Percentiles rank a stretch among this genome's conserved stretches.
Conservation (phyloP, 2,329 filamentous ascomycete species). For the Aureobasidium sp. region DNA sequence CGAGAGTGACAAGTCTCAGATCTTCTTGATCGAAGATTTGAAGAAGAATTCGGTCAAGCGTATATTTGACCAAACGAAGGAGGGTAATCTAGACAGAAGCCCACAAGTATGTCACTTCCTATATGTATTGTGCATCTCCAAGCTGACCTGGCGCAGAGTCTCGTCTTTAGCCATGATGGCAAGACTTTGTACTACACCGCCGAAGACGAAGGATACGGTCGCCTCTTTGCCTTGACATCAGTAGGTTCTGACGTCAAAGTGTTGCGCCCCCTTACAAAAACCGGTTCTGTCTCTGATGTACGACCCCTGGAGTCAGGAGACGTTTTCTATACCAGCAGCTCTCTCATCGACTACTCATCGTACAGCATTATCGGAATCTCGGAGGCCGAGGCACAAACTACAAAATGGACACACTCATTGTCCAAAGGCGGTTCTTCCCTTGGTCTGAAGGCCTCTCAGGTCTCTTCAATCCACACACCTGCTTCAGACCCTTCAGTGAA, state of each 20-base stretch:
- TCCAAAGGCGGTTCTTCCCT: conserved; percentile 60
- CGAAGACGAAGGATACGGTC: conserved; percentile 58
- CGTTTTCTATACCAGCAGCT: conserved; percentile 61
- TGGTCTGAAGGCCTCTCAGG: conserved; percentile 56
- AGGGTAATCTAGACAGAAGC: conserved; percentile 56
- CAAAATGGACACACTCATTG: conserved; percentile 42
- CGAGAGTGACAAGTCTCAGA: conserved; percentile 69
- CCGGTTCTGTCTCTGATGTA: conserved; percentile 50
- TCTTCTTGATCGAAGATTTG: conserved; percentile 59
- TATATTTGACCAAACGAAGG: conserved; percentile 52
- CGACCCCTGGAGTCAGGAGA: conserved; percentile 44
- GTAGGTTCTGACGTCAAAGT: conserved; percentile 22
- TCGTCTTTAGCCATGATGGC: conserved; percentile 49
- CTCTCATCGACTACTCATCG: conserved; percentile 63
- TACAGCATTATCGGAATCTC: conserved; percentile 55
- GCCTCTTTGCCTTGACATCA: conserved; percentile 57
- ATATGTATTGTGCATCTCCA: not conserved
- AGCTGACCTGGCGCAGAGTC: conserved; percentile 17
- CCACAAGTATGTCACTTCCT: conserved; percentile 41
- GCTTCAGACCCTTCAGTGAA: conserved; percentile 46
- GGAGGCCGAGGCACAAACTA: conserved; percentile 27
- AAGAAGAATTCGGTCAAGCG: conserved; percentile 47
- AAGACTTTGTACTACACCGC: conserved; percentile 64
- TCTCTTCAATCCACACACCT: conserved; percentile 62
- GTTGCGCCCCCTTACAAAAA: conserved; percentile 45